Evolutionary conservation across 2,329 filamentous ascomycete genomes (phyloP).

Genomic region (Furcasterigmium sp.): DNA sequence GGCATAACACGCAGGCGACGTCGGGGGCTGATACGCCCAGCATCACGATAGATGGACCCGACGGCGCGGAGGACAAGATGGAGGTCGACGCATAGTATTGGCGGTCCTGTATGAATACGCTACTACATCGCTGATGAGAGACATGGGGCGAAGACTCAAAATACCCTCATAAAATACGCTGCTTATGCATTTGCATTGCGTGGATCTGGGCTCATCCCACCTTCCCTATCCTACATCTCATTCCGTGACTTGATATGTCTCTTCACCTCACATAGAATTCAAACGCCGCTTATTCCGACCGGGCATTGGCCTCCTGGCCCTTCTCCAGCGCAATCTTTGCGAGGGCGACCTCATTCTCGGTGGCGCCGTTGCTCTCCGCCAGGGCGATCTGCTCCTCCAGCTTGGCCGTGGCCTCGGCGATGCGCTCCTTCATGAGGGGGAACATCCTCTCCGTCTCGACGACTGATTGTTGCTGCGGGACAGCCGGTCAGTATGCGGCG

Average conservation of each 20-base stretch:
- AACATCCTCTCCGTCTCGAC: slow-evolving; percentile 86
- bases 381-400: slow-evolving; percentile 72
- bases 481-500: neutral
- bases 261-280: no score
- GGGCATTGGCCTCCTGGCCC: slow-evolving; percentile 33
- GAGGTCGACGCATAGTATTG: slow-evolving; percentile 51
- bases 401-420: slow-evolving; percentile 64
- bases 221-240: no score
- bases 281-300: neutral
- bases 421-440: slow-evolving; percentile 63
- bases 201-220: no score
- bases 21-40: slow-evolving; percentile 38
- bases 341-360: slow-evolving; percentile 44
- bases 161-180: neutral
- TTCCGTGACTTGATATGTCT: no score
- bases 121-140: no score
- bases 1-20: slow-evolving; percentile 25
- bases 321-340: slow-evolving; percentile 49
- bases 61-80: slow-evolving; percentile 55
- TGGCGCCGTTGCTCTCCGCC: slow-evolving; percentile 40
- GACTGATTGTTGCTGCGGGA: slow-evolving; percentile 64
- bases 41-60: slow-evolving; percentile 45
- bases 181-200: no score
- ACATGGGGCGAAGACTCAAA: neutral
- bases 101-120: no score